Evolutionary conservation across 176 grass and related monocot species (phyloP), one percentile per base, ranked within the genome.

Genomic region (Paspalum notatum): DNA sequence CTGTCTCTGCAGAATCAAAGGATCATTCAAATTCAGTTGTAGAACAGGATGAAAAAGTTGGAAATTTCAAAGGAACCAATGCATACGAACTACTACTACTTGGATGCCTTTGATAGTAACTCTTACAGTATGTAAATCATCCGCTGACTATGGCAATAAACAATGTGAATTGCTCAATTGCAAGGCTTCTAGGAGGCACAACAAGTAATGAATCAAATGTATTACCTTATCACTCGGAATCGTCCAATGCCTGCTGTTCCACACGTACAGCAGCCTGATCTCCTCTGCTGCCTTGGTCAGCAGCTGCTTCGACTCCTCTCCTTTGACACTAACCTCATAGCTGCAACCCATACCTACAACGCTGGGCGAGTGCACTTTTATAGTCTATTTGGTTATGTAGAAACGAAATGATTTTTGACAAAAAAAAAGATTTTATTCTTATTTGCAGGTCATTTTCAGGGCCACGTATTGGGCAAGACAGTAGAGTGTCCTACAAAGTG

Each of bases 231-330:
- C 48, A 27, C 39, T 58, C 6, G 73, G 68, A 59, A 63, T 66
- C 15, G 71, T 81, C 91, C 87, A 87, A 40, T 53, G 25, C 24
- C 68, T 65, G 71, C 68, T 87, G 27, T 87, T 68, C 91, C 84
- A 93, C 40, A 78, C 24, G 74, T 52, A 76, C 0, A 21, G 55
- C 5, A 61, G 57, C 72, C 82, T 82, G 55, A 93, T 26, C 40
- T 82, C 46, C 16, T 70, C 68, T 0, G 2, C 20, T 9, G 46
- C 52, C 74, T 85, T 62, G 7, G 72, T 76, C 4, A 79, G 39
- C 55, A 87, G 27, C 48, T 57, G 40, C 56, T 82, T 66, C 7
- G 13, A n/a, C 17, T 53, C 60, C 42, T 68, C 44, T 0, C 74
- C 60, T 6, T 37, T 17, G 17, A 87, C 4, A 14, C 52, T 14